Base-by-base conservation (phyloP, 2,329 filamentous ascomycete genomes). In the Ceratocystis albifundus region DNA sequence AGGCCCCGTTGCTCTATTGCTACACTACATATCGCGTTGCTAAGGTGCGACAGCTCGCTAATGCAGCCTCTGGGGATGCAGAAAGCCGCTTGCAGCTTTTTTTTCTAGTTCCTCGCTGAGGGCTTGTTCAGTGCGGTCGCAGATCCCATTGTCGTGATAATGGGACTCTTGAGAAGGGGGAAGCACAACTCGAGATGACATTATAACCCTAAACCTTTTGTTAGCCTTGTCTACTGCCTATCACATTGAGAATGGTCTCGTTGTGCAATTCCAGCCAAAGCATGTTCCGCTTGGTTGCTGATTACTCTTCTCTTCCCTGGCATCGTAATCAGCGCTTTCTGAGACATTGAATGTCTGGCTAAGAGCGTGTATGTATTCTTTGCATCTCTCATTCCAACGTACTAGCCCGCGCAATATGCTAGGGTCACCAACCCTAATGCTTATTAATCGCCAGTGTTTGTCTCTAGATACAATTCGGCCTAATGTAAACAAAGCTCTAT, bases 21-120 rank as follows among this genome's bases (percentile, higher is more conserved):
- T 48, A 48, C 61, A 50, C 61, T 59, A 15, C 10, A 10, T n/a
- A 25, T 25, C 32, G 41, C 61, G 61, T 63, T 63, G 61, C 61
- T 50, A 63, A 59, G 61, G 61, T 48, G 46, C 41, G 46, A 63
- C 46, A n/a, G 44, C 61, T 63, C 41, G 61, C 44, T 63, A 63
- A 63, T 30, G 61, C 61, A 63, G 8, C 61, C n/a, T 41, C 10
- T 48, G 46, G 46, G 41, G 61, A 28, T 63, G 22, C 61, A 63
- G 41, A 63, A 6, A 63, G 61, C 17, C 61, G 61, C 17, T 63
- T 44, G 48, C 36, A 62, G n/a, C 44, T 41, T 45, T 62, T 45
- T 62, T 62, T n/a, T 36, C 44, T 62, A 28, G 12, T 50, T 45
- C 36, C 10, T 15, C 10, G 36, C 36, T 41, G 36, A 41, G 12